A percentile compares a stretch with the other conserved stretches of the same genome.
These are phyloP conservation scores for Suhomyces panamericanus DNA, from an alignment of 1,139 yeast species.

Conservation along the genomic window DNA sequence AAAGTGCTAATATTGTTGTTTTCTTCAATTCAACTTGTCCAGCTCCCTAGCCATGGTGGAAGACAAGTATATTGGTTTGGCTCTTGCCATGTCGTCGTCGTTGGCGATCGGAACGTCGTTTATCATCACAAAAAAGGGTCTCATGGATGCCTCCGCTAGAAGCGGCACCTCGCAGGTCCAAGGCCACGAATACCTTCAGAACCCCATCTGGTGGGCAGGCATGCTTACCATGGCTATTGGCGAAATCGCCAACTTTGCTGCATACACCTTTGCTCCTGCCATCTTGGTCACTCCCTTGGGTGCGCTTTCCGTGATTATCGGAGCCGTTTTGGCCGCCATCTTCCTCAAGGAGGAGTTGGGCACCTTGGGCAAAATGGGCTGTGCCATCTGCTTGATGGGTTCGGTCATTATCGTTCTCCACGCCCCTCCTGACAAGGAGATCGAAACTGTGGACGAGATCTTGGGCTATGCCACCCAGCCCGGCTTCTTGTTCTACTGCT, in stretches of 20 bases:
- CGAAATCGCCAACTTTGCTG: slow-evolving; percentile 90
- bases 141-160: slow-evolving; percentile 66
- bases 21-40: background rate
- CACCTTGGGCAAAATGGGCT: slow-evolving; percentile 88
- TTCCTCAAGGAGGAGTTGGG: slow-evolving; percentile 87
- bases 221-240: slow-evolving; percentile 90
- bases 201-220: slow-evolving; percentile 96
- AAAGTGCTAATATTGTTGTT: slow-evolving; percentile 1
- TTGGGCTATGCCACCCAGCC: slow-evolving; percentile 79
- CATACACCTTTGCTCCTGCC: slow-evolving; percentile 94
- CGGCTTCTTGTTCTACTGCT: slow-evolving; percentile 69
- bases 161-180: slow-evolving; percentile 66
- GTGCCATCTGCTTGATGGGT: slow-evolving; percentile 87
- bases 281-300: slow-evolving; percentile 90
- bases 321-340: slow-evolving; percentile 84
- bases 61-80: slow-evolving; percentile 87
- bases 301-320: slow-evolving; percentile 85
- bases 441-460: slow-evolving; percentile 85
- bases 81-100: slow-evolving; percentile 84
- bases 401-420: slow-evolving; percentile 87
- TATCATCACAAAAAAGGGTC: slow-evolving; percentile 85
- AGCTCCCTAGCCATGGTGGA: slow-evolving; percentile 43
- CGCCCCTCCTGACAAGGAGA: slow-evolving; percentile 92
- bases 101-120: slow-evolving; percentile 89
- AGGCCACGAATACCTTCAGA: slow-evolving; percentile 71